Evolutionary conservation across 2,329 filamentous ascomycete species (phyloP), one percentile per base, ranked within the genome.

Genomic region (Epichloe coenophiala): DNA sequence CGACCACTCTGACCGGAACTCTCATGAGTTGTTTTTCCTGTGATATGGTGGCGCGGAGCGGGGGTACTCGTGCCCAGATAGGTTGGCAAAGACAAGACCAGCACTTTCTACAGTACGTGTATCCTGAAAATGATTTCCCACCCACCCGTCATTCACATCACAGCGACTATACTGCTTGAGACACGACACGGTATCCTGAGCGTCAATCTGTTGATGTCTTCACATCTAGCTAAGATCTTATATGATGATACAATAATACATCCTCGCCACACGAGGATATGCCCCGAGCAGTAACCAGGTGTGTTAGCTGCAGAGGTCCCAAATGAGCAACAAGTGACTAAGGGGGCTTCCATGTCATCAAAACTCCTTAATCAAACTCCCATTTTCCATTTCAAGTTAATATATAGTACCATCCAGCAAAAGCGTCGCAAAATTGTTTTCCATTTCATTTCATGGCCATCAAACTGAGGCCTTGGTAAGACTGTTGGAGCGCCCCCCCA

Each of bases 241-340:
- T 17, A 46, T 50, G 37, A 47, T 54, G 49, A 54, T 65, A 65
- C 60, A 65, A 54, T 61, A 57, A 54, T 63, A 62, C 61, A 65
- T 60, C 45, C 56, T 49, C 45, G 44, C 51, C 52, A 54, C 48
- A 51, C 51, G 49, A 51, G 35, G 15, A 57, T 58, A 52, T 48
- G 31, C 17, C 35, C 21, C 12, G 45, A 45, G 41, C 23, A 48
- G 40, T 36, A 36, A 15, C 6, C 17, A n/a, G 15, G 8, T 40
- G 19, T 50, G 42, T 27, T 37, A 13, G 55, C 48, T 49, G 53
- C 47, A 54, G 52, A 60, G 56, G 60, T 61, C 56, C 51, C 56
- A 55, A 57, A 57, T 57, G 57, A 58, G 53, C 59, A 23, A 6
- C 23, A 33, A 39, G 19, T 19, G 46, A 40, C 27, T 49, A 39